Evolutionary conservation across 495 filamentous ascomycete species (phyloP).

Genomic region (Podospora australis): DNA sequence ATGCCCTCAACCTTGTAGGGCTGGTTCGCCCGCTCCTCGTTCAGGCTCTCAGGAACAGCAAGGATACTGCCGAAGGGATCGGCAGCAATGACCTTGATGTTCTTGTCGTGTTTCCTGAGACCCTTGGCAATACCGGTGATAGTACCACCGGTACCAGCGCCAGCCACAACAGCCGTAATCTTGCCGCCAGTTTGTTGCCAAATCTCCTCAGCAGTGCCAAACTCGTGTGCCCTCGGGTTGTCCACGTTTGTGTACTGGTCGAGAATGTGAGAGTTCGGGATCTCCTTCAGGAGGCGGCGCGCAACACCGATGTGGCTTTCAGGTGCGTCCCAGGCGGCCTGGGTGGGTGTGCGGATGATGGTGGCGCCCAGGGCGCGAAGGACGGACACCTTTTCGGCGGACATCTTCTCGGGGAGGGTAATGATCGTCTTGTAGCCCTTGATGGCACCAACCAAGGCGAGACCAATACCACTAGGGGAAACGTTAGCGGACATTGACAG

Average conservation of each 20-base stretch:
- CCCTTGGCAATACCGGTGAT: slow-evolving; percentile 86
- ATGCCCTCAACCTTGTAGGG: slow-evolving; percentile 98
- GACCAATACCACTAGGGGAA: slow-evolving; percentile 73
- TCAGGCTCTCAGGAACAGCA: slow-evolving; percentile 69
- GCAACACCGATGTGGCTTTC: slow-evolving; percentile 98
- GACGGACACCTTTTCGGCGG: slow-evolving; percentile 92
- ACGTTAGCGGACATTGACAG: not conserved
- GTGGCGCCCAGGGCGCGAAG: slow-evolving; percentile 89
- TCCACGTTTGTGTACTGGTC: slow-evolving; percentile 92
- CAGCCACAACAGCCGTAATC: slow-evolving; percentile 80
- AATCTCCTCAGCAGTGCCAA: slow-evolving; percentile 92
- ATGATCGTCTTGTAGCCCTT: slow-evolving; percentile 99
- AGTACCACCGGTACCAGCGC: slow-evolving; percentile 92
- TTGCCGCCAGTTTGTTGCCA: slow-evolving; percentile 86
- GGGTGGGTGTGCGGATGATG: slow-evolving; percentile 94
- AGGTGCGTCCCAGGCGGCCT: slow-evolving; percentile 87
- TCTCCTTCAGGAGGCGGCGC: slow-evolving; percentile 80
- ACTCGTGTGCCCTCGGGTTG: slow-evolving; percentile 91
- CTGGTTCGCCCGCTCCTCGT: slow-evolving; percentile 70
- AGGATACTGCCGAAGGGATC: slow-evolving; percentile 88
- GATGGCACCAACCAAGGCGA: slow-evolving; percentile 88
- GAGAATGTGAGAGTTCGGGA: slow-evolving; percentile 92
- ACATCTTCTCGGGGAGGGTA: slow-evolving; percentile 99
- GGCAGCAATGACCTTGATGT: slow-evolving; percentile 81
- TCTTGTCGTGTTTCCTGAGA: slow-evolving; percentile 74